Evolutionary conservation across 352 stramenopile species (phyloP), one percentile per base, ranked within the genome.

Genomic region (Albugo laibachii): DNA sequence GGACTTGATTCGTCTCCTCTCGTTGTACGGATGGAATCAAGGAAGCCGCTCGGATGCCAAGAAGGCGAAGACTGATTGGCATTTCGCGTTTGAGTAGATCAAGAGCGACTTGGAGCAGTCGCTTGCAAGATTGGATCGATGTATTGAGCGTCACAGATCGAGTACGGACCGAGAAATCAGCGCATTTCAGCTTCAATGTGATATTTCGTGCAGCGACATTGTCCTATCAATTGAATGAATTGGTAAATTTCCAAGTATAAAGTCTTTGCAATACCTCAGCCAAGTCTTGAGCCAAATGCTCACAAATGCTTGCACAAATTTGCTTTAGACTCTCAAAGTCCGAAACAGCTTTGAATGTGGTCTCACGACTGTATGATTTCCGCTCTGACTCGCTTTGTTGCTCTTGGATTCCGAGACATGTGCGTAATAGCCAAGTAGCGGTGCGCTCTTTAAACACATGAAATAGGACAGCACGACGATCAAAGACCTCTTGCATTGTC

Each of bases 401-500:
- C 21, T 63, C 49, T 45, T 71, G 57, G 13, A 86, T 60, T 8
- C 81, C 78, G 45, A 92, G 58, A 2, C 63, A 72, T 13, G 67
- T 81, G n/a, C 78, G 64, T 41, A 88, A 48, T 41, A 85, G 50
- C 75, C 72, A 92, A 21, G 48, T 36, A n/a, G 73, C 59, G 2
- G 77, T 85, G 21, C 70, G 78, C 8, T 68, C 63, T 0, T 71
- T 68, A 36, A 84, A 85, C 19, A 84, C 50, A 41, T 85, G 66
- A 34, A 65, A 67, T 11, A 89, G 42, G 46, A 66, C 68, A 1
- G 64, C 68, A 0, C 77, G 69, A 2, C 73, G 52, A 14, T 63
- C 47, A 47, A 77, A 83, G 19, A 89, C 47, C 2, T 98, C 71
- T 13, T 64, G 54, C 5, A 89, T 79, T 3, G 75, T 96, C n/a